Evolutionary conservation across 1,139 yeast genomes (phyloP).

Genomic region (Candida sp.): DNA sequence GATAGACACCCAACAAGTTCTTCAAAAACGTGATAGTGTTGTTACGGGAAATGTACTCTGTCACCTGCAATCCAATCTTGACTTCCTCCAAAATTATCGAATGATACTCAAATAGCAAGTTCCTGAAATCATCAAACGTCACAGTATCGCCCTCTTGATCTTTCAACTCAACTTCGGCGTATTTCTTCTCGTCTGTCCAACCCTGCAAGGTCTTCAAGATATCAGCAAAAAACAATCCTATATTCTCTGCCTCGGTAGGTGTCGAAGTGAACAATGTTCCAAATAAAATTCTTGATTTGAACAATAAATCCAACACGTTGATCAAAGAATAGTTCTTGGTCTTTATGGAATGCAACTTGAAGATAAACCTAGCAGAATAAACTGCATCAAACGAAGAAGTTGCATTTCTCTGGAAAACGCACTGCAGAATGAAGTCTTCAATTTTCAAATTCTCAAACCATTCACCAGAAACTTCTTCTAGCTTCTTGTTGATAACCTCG

Average conservation of each 20-base stretch:
- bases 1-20: constrained; percentile 67
- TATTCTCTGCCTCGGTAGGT: constrained; percentile 78
- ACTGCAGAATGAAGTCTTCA: constrained; percentile 54
- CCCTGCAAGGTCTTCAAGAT: constrained; percentile 49
- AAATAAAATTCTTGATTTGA: constrained; percentile 54
- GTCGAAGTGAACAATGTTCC: constrained; percentile 75
- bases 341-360: constrained; percentile 48
- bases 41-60: constrained; percentile 80
- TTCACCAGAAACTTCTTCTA: constrained; percentile 18
- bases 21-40: constrained; percentile 83
- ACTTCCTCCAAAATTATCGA: constrained; percentile 49
- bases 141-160: constrained; percentile 17
- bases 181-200: constrained; percentile 40
- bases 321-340: constrained; percentile 49
- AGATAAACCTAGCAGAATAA: constrained; percentile 65
- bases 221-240: constrained; percentile 75
- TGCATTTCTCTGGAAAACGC: constrained; percentile 76
- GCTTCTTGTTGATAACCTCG: constrained; percentile 14
- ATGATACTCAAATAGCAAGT: constrained; percentile 61
- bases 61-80: constrained; percentile 51
- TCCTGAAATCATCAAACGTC: constrained; percentile 41
- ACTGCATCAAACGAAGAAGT: constrained; percentile 90
- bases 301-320: constrained; percentile 50
- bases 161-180: constrained; percentile 14
- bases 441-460: constrained; percentile 31